Base-by-base conservation (phyloP, 768 basidiomycete species). In the Amanita exitialis region DNA sequence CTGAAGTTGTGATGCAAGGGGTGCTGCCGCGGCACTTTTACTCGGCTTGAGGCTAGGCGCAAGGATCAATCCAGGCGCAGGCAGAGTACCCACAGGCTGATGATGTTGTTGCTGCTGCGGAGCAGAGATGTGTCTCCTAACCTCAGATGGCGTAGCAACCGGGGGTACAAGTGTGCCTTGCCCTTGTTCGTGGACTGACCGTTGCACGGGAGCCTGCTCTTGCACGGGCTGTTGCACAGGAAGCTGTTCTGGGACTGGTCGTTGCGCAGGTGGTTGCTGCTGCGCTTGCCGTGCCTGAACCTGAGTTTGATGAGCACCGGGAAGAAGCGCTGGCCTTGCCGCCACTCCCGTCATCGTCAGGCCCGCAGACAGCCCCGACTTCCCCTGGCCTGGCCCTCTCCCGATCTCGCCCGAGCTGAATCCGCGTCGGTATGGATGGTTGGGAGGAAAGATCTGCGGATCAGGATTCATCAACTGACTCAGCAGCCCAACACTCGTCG, bases 391-490 rank as follows among this genome's bases (percentile, higher is more conserved):
- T 57, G 47, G 51, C 7, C 25, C 61, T 39, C 54, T 47, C 18
- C 49, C 55, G 1, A 83, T 69, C 57, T 80, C 76, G 16, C 76
- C 73, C 15, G 61, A 65, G 52, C 73, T 71, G 51, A 71, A 74
- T 15, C 69, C 78, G 13, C 70, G 64, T 53, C 78, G 70, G 64
- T 80, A 83, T 2, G 82, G 78, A 62, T 82, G 83, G 36, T 69
- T 73, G 1, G 65, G 62, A 4, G 83, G 82, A 58, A 86, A 76
- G 27, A 79, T 67, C 10, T 68, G 59, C 16, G 82, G 81, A 58
- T 83, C 76, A 0, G 87, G 88, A 55, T 89, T 82, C 72, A 90
- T 72, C 38, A 90, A 65, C 62, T 79, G 79, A 23, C 78, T 78
- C 49, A 89, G 66, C 38, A 86, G 63, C 3, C 86, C 87, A 0